phyloP scores from a whole-genome alignment of 1,284 basidiomycete species.

The Rhodotorula sp. region DNA sequence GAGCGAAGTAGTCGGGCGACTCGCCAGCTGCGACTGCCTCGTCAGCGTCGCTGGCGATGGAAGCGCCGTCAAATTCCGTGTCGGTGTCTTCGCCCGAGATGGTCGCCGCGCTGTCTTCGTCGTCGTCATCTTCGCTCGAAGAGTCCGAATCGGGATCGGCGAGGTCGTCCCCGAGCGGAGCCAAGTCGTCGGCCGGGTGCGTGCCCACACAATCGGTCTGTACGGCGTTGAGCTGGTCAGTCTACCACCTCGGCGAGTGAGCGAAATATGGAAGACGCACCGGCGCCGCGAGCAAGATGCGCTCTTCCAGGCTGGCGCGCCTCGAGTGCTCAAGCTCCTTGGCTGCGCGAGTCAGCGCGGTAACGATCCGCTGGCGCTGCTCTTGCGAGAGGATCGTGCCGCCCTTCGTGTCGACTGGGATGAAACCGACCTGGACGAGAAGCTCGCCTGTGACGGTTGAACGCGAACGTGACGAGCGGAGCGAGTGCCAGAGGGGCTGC shows the following conservation, averaged over 20 bases:
- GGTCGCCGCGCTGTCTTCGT: constrained; percentile 56
- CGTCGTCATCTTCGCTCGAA: constrained; percentile 56
- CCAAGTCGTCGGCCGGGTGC: constrained; percentile 15
- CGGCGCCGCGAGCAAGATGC: constrained; percentile 71
- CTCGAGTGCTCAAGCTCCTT: constrained; percentile 62
- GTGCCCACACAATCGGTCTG: constrained; percentile 89
- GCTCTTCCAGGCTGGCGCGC: constrained; percentile 57
- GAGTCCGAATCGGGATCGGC: constrained; percentile 7
- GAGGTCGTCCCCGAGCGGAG: constrained; percentile 22
- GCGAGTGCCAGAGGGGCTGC: constrained; percentile 42
- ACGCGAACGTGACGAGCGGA: constrained; percentile 28
- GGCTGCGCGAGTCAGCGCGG: constrained; percentile 8
- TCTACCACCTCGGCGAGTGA: not conserved
- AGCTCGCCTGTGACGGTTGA: constrained; percentile 36
- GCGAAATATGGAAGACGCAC: constrained; percentile 57
- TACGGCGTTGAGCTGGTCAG: constrained; percentile 1
- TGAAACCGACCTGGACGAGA: constrained; percentile 58
- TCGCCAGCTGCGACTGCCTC: constrained; percentile 10
- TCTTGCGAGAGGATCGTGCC: constrained; percentile 58
- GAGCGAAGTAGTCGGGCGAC: constrained; percentile 23
- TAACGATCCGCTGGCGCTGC: constrained; percentile 18
- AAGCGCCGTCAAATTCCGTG: constrained; percentile 45
- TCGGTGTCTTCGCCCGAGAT: constrained; percentile 64
- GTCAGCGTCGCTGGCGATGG: constrained; percentile 3
- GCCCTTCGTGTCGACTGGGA: constrained; percentile 61